Evolutionary conservation across 768 basidiomycete species (phyloP), one percentile per base, ranked within the genome.

Genomic region (Russula foetens): DNA sequence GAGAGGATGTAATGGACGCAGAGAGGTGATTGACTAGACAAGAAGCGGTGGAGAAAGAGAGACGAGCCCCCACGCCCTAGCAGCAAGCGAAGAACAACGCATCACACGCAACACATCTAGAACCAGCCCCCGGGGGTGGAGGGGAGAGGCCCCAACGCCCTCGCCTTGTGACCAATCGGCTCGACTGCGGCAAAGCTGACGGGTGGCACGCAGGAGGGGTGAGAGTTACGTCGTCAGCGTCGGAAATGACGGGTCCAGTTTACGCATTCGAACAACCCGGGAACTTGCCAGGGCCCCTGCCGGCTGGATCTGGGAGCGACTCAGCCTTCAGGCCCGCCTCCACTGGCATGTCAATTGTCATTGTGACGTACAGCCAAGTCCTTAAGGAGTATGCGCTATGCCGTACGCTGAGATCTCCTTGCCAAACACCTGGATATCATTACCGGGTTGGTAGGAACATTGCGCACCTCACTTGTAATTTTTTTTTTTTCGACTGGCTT

Each of bases 241-340:
- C 56, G 44, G 56, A 53, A 57, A 58, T 58, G 51, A 58, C 45
- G 45, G 56, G 17, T 57, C 26, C 50, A 57, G 55, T 52, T n/a
- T 61, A 61, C 60, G 49, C 60, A 60, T 61, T 61, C 26, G 55
- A 62, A 57, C 60, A 46, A 58, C 38, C 50, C 41, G 60, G 60
- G 49, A 61, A 61, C 43, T 51, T 23, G 53, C 49, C 56, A 58
- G 44, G 48, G 8, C 38, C n/a, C 14, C 38, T 21, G 44, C 54
- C 29, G 6, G 38, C 33, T 28, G 47, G 52, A n/a, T 43, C 4
- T 38, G 38, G 54, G 59, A 53, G 47, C 47, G n/a, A 11, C 48
- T 44, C 59, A 50, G 53, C 59, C 39, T 49, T 60, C 59, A 57
- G 53, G 55, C 35, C 45, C 35, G 15, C 14, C 6, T n/a, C 39